These are phyloP conservation scores for Escallonia rubra DNA, from an alignment of 129 eudicot species.

Conservation along the genomic window DNA sequence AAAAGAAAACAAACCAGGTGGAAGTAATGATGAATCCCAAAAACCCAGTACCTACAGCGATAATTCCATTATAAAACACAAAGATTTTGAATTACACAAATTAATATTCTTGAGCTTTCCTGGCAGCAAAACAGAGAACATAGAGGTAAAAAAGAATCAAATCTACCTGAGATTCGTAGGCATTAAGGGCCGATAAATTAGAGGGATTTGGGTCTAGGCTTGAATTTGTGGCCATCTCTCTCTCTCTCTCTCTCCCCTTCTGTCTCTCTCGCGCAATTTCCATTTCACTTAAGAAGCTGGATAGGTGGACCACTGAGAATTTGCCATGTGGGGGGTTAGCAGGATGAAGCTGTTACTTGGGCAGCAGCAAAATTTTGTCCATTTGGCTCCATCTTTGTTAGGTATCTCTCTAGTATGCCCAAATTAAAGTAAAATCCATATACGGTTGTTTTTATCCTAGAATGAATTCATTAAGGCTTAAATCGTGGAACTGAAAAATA, in stretches of 20 bases:
- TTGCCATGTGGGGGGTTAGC: too few relatives aligned
- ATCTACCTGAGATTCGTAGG: constrained; percentile 28
- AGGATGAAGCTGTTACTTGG: too few relatives aligned
- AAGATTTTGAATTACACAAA: not conserved
- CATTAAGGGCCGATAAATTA: not conserved
- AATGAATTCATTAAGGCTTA: too few relatives aligned
- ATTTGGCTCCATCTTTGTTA: too few relatives aligned
- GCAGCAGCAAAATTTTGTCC: too few relatives aligned
- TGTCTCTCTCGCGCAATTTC: too few relatives aligned
- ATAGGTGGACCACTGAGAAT: too few relatives aligned
- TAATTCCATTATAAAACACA: not conserved
- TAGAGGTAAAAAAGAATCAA: not conserved
- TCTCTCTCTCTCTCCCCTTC: constrained; percentile 2
- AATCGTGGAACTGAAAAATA: too few relatives aligned
- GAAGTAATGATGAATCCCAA: constrained; percentile 24
- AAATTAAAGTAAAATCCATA: too few relatives aligned
- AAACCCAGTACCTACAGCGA: constrained; percentile 21
- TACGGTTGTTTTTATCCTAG: too few relatives aligned
- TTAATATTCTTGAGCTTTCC: not conserved
- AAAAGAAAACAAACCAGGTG: constrained; percentile 32
- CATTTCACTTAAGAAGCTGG: too few relatives aligned
- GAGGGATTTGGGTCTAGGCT: not conserved
- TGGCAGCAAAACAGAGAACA: not conserved
- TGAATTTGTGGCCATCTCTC: constrained; percentile 13
- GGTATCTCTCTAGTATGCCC: too few relatives aligned